Evolutionary conservation across 148 eudicot genomes (phyloP).

Genomic region (Arctostaphylos glauca): DNA sequence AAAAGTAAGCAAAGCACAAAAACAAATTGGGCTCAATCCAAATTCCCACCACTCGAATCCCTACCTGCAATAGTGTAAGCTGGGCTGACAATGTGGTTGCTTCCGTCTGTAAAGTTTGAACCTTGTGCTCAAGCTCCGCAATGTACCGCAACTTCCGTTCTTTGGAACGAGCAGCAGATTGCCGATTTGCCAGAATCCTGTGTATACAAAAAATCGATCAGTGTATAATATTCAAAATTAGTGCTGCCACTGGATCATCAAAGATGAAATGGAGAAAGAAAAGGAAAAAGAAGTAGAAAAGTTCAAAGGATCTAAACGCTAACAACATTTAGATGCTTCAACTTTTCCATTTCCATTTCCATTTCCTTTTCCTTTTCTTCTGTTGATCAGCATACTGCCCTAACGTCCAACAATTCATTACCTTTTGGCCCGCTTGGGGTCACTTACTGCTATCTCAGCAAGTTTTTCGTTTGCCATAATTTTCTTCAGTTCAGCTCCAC

Average conservation of each 20-base stretch:
- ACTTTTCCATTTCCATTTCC: too few species aligned
- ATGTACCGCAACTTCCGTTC: slow-evolving; percentile 89
- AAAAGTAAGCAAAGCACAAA: neutral
- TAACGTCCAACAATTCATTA: slow-evolving; percentile 17
- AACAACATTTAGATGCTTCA: too few species aligned
- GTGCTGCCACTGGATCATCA: too few species aligned
- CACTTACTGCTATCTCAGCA: slow-evolving; percentile 76
- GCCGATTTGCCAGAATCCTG: slow-evolving; percentile 95
- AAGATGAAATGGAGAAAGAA: too few species aligned
- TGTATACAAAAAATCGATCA: neutral
- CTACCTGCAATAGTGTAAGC: slow-evolving; percentile 82
- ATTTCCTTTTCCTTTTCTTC: too few species aligned
- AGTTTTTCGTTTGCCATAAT: slow-evolving; percentile 96
- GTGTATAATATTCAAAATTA: neutral
- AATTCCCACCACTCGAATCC: slow-evolving; percentile 1
- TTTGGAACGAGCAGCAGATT: slow-evolving; percentile 97
- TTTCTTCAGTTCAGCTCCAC: slow-evolving; percentile 79
- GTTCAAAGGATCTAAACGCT: too few species aligned
- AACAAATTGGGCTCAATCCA: neutral
- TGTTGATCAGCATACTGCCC: too few species aligned
- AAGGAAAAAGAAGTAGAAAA: too few species aligned
- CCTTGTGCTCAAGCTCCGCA: slow-evolving; percentile 93
- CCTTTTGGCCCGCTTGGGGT: slow-evolving; percentile 98
- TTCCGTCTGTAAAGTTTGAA: slow-evolving; percentile 90
- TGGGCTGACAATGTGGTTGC: slow-evolving; percentile 97